Base-by-base conservation (phyloP, 2,329 filamentous ascomycete genomes). In the Penicillium sp. region DNA sequence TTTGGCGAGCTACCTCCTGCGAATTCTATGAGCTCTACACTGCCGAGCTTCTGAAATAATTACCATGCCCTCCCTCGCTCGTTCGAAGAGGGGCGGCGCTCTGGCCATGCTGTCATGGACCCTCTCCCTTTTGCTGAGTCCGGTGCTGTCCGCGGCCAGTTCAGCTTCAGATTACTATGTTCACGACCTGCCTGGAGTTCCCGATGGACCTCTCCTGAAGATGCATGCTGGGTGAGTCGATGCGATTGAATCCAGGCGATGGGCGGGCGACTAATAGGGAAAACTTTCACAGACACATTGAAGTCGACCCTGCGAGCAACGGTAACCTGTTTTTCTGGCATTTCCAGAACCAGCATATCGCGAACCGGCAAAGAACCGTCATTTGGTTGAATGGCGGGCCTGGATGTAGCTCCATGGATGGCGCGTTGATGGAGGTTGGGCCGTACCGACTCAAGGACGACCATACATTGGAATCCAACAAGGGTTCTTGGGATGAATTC, bases 241-340 rank as follows among this genome's bases (percentile, higher is more conserved):
- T 22, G 33, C 39, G 28, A 27, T 42, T 42, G 39, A 7, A 13
- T 11, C 13, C 27, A 28, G 13, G 24, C 28, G 31, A 25, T 8
- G 10, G 18, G 14, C 33, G 10, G 7, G 18, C 22, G 31, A 39
- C 22, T 20, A 18, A 44, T 36, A 20, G 2, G 24, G 24, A 43
- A 9, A 16, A 48, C 25, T 24, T 27, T 25, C 27, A 42, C 69
- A 96, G 91, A 48, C 94, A 99, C 76, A 87, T 99, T 71, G 92
- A 97, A 74, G 81, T 99, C 65, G 88, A 86, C 30, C 83, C 88
- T 18, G 86, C 90, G 60, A 83, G 88, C 70, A 90, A 97, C 69
- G 92, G 90, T 62, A 95, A 97, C 72, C 76, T 99, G 16, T 99
- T 97, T 79, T 99, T 99, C 79, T 99, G 94, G 94, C 90, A 96